Percentiles rank a stretch among this genome's conserved stretches.
These are phyloP conservation scores for Zygosaccharomyces lentus DNA, from an alignment of 805 yeast genomes.

Conservation along the genomic window DNA sequence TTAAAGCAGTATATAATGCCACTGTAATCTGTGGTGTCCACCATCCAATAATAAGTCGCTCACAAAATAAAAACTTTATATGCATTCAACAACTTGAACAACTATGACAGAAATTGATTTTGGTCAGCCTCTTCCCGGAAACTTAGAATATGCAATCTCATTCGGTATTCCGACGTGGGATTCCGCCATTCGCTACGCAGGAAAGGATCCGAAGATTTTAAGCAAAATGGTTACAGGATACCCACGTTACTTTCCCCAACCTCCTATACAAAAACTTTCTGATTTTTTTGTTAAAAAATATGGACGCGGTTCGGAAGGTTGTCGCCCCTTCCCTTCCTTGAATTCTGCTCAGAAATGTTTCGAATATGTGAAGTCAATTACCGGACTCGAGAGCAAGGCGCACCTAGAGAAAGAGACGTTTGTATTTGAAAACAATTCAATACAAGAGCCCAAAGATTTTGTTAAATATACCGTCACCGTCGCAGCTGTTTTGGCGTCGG, in stretches of 20 bases:
- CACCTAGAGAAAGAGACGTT: slow-evolving; percentile 13
- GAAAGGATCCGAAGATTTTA: slow-evolving; percentile 78
- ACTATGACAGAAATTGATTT: slow-evolving; percentile 17
- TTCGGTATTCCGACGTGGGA: slow-evolving; percentile 92
- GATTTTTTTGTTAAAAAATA: slow-evolving; percentile 53
- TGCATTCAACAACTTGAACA: too few species aligned
- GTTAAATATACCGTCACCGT: slow-evolving; percentile 54
- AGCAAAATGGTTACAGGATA: slow-evolving; percentile 78
- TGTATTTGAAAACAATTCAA: slow-evolving; percentile 35
- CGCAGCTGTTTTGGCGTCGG: slow-evolving; percentile 62
- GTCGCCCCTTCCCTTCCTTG: slow-evolving; percentile 67
- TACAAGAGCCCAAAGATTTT: slow-evolving; percentile 47
- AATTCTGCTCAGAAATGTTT: slow-evolving; percentile 71
- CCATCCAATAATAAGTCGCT: too few species aligned
- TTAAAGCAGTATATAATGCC: too few species aligned
- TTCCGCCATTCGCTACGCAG: slow-evolving; percentile 84
- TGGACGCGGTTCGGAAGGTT: slow-evolving; percentile 66
- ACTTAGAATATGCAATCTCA: slow-evolving; percentile 69
- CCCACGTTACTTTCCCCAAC: slow-evolving; percentile 75
- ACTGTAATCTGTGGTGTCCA: too few species aligned
- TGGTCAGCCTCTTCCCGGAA: slow-evolving; percentile 18
- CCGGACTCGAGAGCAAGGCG: slow-evolving; percentile 12
- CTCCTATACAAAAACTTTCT: slow-evolving; percentile 50
- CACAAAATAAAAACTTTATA: too few species aligned
- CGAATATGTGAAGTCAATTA: slow-evolving; percentile 50